Percentiles rank a stretch among this genome's conserved stretches.
phyloP scores from a whole-genome alignment of 495 filamentous ascomycete species.

The Aspergillus avenaceus region DNA sequence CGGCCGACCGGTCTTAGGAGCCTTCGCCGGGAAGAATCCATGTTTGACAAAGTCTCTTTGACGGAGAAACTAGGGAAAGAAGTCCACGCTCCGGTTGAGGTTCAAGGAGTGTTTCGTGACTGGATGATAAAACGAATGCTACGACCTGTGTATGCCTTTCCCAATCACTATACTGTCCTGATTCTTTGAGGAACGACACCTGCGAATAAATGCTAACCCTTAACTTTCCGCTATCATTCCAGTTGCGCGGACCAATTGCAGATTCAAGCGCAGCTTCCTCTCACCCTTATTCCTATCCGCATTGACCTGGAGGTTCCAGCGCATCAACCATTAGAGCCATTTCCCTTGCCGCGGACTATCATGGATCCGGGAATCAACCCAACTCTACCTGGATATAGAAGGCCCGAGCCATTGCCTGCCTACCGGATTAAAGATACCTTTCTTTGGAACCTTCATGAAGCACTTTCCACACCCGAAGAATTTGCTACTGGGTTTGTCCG shows the following conservation, averaged over 20 bases:
- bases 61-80: slow-evolving; percentile 82
- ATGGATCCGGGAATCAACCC: slow-evolving; percentile 60
- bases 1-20: slow-evolving; percentile 82
- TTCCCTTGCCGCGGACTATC: slow-evolving; percentile 60
- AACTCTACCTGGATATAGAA: slow-evolving; percentile 67
- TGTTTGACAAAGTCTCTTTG: slow-evolving; percentile 54
- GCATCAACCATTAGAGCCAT: slow-evolving; percentile 68
- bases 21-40: slow-evolving; percentile 71
- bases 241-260: slow-evolving; percentile 63
- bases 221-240: slow-evolving; percentile 2
- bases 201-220: slow-evolving; percentile 9
- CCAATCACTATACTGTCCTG: not conserved
- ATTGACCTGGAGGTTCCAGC: slow-evolving; percentile 89
- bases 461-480: slow-evolving; percentile 87
- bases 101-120: slow-evolving; percentile 88
- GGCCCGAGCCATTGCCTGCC: slow-evolving; percentile 70
- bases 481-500: slow-evolving; percentile 89
- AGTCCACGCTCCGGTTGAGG: slow-evolving; percentile 68
- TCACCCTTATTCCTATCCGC: slow-evolving; percentile 91
- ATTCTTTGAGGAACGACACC: slow-evolving; percentile 3
- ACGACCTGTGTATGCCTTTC: slow-evolving; percentile 39
- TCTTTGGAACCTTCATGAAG: slow-evolving; percentile 96
- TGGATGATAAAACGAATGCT: slow-evolving; percentile 83
- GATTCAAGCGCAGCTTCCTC: slow-evolving; percentile 78
- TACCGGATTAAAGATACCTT: slow-evolving; percentile 91